Evolutionary conservation across 148 eudicot species (phyloP).

Genomic region (Rhododendron griersonianum): DNA sequence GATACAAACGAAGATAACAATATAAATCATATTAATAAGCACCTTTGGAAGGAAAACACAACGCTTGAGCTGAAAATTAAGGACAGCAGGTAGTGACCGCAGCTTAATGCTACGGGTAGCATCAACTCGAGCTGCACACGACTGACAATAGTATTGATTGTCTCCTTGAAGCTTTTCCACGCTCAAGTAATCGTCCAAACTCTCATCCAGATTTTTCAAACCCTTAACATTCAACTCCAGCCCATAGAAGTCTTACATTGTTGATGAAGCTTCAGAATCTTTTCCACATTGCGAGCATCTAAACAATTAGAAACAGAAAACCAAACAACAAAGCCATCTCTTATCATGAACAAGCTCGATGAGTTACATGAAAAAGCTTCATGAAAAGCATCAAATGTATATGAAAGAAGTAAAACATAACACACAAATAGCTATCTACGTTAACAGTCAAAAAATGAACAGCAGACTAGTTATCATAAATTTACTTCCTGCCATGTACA

Average conservation of each 20-base stretch:
- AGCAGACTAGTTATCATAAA: neutral
- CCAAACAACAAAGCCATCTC: slow-evolving; percentile 14
- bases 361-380: neutral
- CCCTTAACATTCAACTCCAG: slow-evolving; percentile 90
- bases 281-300: slow-evolving; percentile 91
- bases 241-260: slow-evolving; percentile 91
- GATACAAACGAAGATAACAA: neutral
- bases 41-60: slow-evolving; percentile 95
- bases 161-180: slow-evolving; percentile 93
- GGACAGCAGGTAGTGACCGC: slow-evolving; percentile 76
- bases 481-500: neutral
- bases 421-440: neutral
- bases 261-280: slow-evolving; percentile 90
- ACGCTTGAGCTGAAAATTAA: slow-evolving; percentile 97
- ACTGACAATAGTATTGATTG: slow-evolving; percentile 82
- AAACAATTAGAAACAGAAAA: slow-evolving; percentile 14
- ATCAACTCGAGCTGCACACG: slow-evolving; percentile 75
- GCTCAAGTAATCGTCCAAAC: slow-evolving; percentile 78
- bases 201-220: slow-evolving; percentile 75
- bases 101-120: slow-evolving; percentile 94
- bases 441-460: neutral
- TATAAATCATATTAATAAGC: slow-evolving; percentile 4
- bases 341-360: neutral
- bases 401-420: neutral
- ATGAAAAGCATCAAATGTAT: neutral